These are phyloP conservation scores for Dryas octopetala DNA, from an alignment of 306 rosid species.

Conservation along the genomic window DNA sequence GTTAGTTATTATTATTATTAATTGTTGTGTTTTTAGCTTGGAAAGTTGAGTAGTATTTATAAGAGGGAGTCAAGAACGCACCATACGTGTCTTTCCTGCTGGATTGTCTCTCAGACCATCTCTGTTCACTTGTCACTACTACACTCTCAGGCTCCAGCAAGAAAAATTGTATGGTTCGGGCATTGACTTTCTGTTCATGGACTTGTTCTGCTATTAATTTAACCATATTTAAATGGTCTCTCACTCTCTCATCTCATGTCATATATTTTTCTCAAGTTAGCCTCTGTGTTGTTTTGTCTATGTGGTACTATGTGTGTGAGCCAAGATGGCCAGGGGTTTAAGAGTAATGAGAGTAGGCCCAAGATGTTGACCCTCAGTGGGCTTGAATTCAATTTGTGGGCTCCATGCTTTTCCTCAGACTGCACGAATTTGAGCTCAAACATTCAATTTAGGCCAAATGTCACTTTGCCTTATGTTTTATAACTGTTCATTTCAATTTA, in stretches of 20 bases:
- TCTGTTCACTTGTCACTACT: too few species aligned
- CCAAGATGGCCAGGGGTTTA: background rate
- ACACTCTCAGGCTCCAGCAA: constrained; percentile 8
- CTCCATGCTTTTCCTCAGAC: background rate
- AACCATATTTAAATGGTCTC: background rate
- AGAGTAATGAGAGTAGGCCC: background rate
- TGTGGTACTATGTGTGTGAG: background rate
- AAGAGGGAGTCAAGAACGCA: constrained; percentile 99
- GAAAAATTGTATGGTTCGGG: constrained; percentile 76
- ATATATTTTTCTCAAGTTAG: too few species aligned
- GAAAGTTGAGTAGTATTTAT: constrained; percentile 13
- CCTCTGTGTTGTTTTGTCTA: background rate
- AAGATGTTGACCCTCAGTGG: background rate
- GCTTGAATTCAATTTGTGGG: background rate
- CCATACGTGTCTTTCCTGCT: constrained; percentile 46
- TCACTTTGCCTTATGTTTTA: too few species aligned
- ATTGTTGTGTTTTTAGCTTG: background rate
- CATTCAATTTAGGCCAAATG: background rate
- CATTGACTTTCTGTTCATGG: constrained; percentile 77
- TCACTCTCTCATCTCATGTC: background rate
- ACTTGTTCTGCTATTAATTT: constrained; percentile 24
- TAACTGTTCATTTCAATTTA: too few species aligned
- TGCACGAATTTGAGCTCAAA: background rate
- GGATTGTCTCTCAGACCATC: background rate
- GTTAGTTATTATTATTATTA: background rate